Evolutionary conservation across 1,284 basidiomycete genomes (phyloP).

Genomic region (Ustilago bromivora): DNA sequence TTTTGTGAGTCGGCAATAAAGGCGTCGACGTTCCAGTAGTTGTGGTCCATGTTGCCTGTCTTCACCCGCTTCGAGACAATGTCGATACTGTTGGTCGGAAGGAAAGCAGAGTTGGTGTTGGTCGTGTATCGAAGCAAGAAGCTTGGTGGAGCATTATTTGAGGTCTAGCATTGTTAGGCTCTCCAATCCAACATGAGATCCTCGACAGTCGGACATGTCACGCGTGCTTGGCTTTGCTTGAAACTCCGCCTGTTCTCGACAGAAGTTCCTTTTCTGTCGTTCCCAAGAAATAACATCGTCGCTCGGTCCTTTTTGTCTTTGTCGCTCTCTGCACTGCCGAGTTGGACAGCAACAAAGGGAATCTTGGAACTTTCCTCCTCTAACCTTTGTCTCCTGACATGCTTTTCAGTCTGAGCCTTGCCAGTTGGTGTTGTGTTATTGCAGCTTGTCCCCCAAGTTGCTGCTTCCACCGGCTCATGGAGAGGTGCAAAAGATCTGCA

Average conservation of each 20-base stretch:
- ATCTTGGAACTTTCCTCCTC: not conserved
- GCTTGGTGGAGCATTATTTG: not conserved
- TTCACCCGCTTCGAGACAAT: not conserved
- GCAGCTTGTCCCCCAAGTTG: not conserved
- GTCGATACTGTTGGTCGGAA: not conserved
- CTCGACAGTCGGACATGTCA: not conserved
- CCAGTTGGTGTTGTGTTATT: conserved; percentile 3
- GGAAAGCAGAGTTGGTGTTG: not conserved
- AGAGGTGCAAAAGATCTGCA: conserved; percentile 12
- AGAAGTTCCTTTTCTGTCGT: not conserved
- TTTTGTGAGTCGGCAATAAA: conserved; percentile 62
- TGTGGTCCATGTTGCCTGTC: conserved; percentile 55
- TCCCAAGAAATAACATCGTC: not conserved
- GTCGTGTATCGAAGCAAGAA: not conserved
- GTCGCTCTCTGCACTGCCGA: conserved; percentile 1
- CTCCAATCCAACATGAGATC: not conserved
- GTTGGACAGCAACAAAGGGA: conserved; percentile 2
- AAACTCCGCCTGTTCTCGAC: not conserved
- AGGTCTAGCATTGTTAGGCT: not conserved
- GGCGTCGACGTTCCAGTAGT: conserved; percentile 65
- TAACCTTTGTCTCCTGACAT: not conserved
- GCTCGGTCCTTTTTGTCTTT: not conserved
- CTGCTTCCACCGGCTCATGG: conserved; percentile 8
- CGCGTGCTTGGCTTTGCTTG: not conserved
- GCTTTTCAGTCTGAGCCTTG: not conserved